These are phyloP conservation scores for Pyrrhoderma lamaoense DNA, from an alignment of 1,284 basidiomycete genomes.

Conservation along the genomic window DNA sequence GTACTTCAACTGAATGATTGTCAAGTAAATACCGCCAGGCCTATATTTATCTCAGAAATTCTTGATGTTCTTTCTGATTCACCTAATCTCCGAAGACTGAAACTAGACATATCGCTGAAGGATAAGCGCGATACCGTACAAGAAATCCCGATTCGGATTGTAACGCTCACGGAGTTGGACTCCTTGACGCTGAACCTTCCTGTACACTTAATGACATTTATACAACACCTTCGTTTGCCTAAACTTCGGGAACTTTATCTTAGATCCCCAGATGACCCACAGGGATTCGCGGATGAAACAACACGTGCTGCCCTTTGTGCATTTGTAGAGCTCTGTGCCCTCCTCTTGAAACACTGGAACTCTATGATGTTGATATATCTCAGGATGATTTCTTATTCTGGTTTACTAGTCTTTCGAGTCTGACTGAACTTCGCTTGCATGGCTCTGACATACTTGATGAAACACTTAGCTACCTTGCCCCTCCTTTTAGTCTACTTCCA, in stretches of 20 bases:
- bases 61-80: constrained; percentile 7
- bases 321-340: constrained; percentile 37
- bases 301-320: constrained; percentile 32
- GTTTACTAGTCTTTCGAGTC: constrained; percentile 32
- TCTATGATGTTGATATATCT: constrained; percentile 48
- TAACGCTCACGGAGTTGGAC: constrained; percentile 8
- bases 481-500: constrained; percentile 40
- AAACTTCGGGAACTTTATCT: constrained; percentile 39
- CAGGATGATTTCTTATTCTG: constrained; percentile 35
- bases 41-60: constrained; percentile 15
- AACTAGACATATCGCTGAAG: constrained; percentile 6
- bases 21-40: constrained; percentile 4
- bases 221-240: constrained; percentile 35
- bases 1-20: constrained; percentile 14
- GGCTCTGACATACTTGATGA: constrained; percentile 51
- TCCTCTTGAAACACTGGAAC: constrained; percentile 42
- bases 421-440: constrained; percentile 49
- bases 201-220: constrained; percentile 10
- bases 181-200: constrained; percentile 15
- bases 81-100: constrained; percentile 13
- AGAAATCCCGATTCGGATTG: constrained; percentile 3
- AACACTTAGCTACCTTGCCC: constrained; percentile 36
- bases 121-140: constrained; percentile 10
- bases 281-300: constrained; percentile 32
- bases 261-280: constrained; percentile 34